Conservation (phyloP, 2,329 filamentous ascomycete species). For the Paraconiothyrium brasiliense region DNA sequence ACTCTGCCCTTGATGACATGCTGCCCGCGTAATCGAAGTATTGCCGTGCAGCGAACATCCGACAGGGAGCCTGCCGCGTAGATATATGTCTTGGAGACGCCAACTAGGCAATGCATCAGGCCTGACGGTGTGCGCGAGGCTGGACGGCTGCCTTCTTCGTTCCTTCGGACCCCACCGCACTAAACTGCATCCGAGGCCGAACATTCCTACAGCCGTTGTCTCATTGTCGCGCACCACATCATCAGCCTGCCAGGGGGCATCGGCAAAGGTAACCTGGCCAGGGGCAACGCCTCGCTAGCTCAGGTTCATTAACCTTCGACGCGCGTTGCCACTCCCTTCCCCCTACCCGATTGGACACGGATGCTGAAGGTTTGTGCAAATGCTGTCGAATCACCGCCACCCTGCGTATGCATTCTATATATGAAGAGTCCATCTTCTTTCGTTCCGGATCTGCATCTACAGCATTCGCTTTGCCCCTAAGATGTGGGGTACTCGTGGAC, state of each 20-base stretch:
- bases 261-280: neutral
- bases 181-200: constrained; percentile 1
- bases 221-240: neutral
- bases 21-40: neutral
- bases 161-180: constrained; percentile 11
- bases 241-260: neutral
- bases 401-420: neutral
- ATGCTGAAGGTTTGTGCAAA: neutral
- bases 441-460: too few relatives aligned
- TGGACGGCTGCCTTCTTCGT: neutral
- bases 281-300: neutral
- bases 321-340: neutral
- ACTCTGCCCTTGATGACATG: constrained; percentile 1
- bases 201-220: neutral
- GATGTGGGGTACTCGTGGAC: too few relatives aligned
- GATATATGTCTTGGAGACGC: neutral
- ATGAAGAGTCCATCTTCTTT: too few relatives aligned
- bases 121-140: constrained; percentile 1
- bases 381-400: neutral
- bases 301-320: neutral
- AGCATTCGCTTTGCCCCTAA: too few relatives aligned
- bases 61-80: neutral
- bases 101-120: neutral
- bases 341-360: neutral
- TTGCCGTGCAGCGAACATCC: neutral